Evolutionary conservation across 2,329 filamentous ascomycete species (phyloP).

Genomic region (Colletotrichum trifolii): DNA sequence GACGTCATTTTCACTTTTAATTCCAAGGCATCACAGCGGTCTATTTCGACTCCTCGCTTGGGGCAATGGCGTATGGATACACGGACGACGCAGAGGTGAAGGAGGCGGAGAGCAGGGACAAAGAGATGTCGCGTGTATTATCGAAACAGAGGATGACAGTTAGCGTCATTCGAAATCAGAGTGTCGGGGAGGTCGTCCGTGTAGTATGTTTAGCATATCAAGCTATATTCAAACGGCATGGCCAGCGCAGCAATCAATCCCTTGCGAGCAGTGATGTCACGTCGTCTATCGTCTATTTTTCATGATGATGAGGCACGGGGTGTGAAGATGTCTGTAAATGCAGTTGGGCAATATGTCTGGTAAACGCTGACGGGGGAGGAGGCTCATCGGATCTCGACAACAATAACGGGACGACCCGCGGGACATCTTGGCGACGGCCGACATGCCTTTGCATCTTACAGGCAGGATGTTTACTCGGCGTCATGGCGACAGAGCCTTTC

Average conservation of each 20-base stretch:
- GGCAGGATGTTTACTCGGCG: too few species aligned
- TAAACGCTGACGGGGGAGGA: neutral
- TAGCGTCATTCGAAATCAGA: too few species aligned
- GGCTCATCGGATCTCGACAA: constrained; percentile 10
- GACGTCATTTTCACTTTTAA: constrained; percentile 25
- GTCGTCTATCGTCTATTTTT: too few species aligned
- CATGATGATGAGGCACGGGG: too few species aligned
- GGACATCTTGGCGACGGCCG: constrained; percentile 13
- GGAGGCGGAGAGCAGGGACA: constrained; percentile 12
- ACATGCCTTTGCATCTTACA: neutral
- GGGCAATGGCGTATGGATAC: constrained; percentile 33
- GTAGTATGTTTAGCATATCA: constrained; percentile 1
- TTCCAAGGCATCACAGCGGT: constrained; percentile 33
- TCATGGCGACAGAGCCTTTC: too few species aligned
- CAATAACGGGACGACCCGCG: constrained; percentile 27
- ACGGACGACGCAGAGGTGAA: constrained; percentile 22
- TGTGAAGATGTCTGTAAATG: too few species aligned
- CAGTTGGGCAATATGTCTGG: too few species aligned
- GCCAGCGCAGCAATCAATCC: neutral
- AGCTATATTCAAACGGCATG: constrained; percentile 15
- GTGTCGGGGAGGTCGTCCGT: too few species aligned
- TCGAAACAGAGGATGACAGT: too few species aligned
- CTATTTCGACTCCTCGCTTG: constrained; percentile 11
- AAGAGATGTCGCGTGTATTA: neutral
- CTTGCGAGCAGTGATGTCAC: constrained; percentile 15